phyloP scores from a whole-genome alignment of 257 asterid genomes.

The Dorcoceras hygrometricum region DNA sequence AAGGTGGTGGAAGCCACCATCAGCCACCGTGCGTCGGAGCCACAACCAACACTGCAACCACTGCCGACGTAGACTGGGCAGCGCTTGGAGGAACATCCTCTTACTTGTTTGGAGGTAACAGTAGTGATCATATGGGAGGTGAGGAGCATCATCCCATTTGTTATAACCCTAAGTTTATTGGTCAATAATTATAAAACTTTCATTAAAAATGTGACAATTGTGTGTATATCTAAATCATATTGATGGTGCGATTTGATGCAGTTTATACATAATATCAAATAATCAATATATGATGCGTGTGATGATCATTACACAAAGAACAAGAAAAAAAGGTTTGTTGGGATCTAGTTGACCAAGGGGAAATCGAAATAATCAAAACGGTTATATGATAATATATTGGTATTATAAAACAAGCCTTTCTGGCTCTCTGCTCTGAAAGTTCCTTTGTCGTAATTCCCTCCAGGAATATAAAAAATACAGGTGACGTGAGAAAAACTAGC shows the following conservation, averaged over 20 bases:
- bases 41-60: constrained; percentile 13
- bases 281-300: constrained; percentile 30
- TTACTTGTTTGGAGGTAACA: constrained; percentile 33
- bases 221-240: constrained; percentile 14
- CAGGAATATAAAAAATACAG: constrained; percentile 44
- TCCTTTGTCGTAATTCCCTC: constrained; percentile 41
- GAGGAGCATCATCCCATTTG: constrained; percentile 27
- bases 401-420: constrained; percentile 24
- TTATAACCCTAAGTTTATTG: constrained; percentile 37
- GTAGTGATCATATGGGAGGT: constrained; percentile 15
- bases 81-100: constrained; percentile 11
- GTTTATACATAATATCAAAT: constrained; percentile 12
- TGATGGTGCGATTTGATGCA: constrained; percentile 15
- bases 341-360: constrained; percentile 56
- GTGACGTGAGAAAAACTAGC: constrained; percentile 39
- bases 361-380: constrained; percentile 48
- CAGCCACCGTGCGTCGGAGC: constrained; percentile 19
- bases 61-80: constrained; percentile 31
- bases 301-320: constrained; percentile 29
- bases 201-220: constrained; percentile 1
- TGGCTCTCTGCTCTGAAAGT: constrained; percentile 35
- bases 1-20: constrained; percentile 20
- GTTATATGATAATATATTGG: constrained; percentile 27
- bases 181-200: constrained; percentile 6
- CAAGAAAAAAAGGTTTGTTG: constrained; percentile 40